Evolutionary conservation across 1,139 yeast genomes (phyloP), one percentile per base, ranked within the genome.

Genomic region (Kodamaea anthophila): DNA sequence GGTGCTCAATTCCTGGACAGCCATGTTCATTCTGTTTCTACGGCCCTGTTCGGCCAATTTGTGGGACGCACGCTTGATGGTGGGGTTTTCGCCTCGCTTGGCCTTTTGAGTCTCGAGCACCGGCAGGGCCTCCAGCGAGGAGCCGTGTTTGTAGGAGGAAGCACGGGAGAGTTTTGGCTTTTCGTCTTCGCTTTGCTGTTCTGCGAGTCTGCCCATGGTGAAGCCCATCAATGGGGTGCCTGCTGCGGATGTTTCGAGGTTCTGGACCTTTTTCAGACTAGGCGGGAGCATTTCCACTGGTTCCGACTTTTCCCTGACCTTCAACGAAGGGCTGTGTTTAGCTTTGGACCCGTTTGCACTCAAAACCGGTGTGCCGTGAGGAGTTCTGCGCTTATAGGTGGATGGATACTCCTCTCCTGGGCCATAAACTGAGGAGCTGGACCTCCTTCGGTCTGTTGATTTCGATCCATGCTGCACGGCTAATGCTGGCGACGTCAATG

Each of bases 41-140:
- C 98, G 68, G 8, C 96, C 97, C 55, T 91, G 96, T 56, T 91
- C 98, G 0, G 98, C 97, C 15, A 85, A 68, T 50, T 91, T 88
- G 55, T 91, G 98, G 15, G 84, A 78, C 4, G 91, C 82, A 43
- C 79, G 79, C 51, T 81, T 79, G 16, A 70, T 64, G 0, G 68
- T 52, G 3, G 42, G 51, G 36, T 38, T 46, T 21, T 39, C 45
- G 20, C 37, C 42, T 16, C 29, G 27, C 11, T 38, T 38, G 6
- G 38, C 37, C 11, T 32, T 37, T 18, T 39, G 42, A n/a, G 36
- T 26, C 11, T 33, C 55, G 27, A 35, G 25, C n/a, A 29, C 32
- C 9, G 37, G 37, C 33, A 31, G 35, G 2, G 31, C 21, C n/a
- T 34, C 35, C 37, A 32, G 37, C 13, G 35, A 32, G 15, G 37